Base-by-base conservation (phyloP, 148 eudicot species). In the Rhododendron kiyosumense region DNA sequence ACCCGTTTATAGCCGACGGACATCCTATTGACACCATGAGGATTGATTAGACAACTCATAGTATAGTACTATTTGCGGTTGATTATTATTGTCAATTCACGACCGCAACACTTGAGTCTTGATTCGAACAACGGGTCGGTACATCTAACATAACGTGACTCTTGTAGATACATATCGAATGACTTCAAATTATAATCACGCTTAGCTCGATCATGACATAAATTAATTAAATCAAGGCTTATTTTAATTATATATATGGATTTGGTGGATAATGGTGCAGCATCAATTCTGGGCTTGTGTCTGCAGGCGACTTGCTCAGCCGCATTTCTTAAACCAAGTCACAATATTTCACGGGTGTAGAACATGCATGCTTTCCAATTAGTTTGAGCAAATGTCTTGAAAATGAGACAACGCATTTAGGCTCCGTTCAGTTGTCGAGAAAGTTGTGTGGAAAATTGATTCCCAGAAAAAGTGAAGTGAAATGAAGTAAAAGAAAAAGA, bases 251-350 rank as follows among this genome's bases (percentile, higher is more conserved):
- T 59, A 22, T 83, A 14, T 84, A 22, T 46, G 30, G 41, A 22
- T 36, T 30, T 69, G 36, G 36, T 28, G 86, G 61, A 79, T 28
- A 43, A 79, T 63, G 87, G 83, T 79, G 87, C 52, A 85, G 87
- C 78, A 79, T 52, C 83, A 79, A 85, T 85, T 12, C 65, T 85
- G 83, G 77, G 61, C 61, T 79, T 45, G 6, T 85, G 87, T 85
- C 75, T 69, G 75, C 87, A 30, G 87, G 63, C 87, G 81, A 85
- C 63, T 85, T 79, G 87, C 63, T 78, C 81, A 84, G 48, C 73
- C 77, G 14, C 45, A 57, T 74, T 48, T 59, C 73, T 80, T 63
- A 79, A 79, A 61, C 65, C 65, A 46, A 63, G 59, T 79, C 63
- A 41, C n/a, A 41, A 41, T 41, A 79, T 22, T 81, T 80, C 26